Evolutionary conservation across 148 eudicot genomes (phyloP).

Genomic region (Chenopodium suecicum): DNA sequence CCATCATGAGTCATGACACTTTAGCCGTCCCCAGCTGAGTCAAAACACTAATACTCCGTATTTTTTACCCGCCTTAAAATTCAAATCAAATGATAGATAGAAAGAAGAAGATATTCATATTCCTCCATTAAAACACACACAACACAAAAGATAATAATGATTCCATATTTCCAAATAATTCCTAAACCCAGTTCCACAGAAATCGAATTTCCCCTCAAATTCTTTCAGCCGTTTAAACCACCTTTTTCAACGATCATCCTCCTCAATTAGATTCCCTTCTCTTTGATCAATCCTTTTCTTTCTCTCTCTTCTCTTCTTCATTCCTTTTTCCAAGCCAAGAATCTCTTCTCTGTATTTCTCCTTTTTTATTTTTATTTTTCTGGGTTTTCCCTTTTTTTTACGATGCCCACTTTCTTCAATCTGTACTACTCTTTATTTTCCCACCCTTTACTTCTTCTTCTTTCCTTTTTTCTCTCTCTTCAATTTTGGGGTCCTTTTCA

Average conservation of each 20-base stretch:
- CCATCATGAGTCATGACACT: neutral
- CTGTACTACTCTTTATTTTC: constrained; percentile 33
- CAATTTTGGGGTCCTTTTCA: constrained; percentile 63
- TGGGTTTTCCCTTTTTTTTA: constrained; percentile 17
- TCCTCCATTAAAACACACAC: constrained; percentile 9
- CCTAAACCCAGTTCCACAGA: constrained; percentile 23
- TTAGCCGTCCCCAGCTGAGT: neutral
- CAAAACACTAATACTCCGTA: no score
- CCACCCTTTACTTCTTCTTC: constrained; percentile 13
- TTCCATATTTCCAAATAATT: constrained; percentile 5
- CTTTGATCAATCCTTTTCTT: constrained; percentile 17
- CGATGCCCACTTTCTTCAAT: constrained; percentile 39
- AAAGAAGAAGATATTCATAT: constrained; percentile 12
- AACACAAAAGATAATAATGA: neutral
- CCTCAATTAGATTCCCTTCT: constrained; percentile 63
- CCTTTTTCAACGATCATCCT: constrained; percentile 31
- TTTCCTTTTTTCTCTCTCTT: constrained; percentile 14
- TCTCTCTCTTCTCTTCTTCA: constrained; percentile 31
- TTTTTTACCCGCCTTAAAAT: constrained; percentile 29
- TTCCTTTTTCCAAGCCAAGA: constrained; percentile 81
- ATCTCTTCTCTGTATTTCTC: constrained; percentile 36
- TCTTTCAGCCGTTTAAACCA: constrained; percentile 43
- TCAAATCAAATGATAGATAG: no score
- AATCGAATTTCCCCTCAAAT: constrained; percentile 20
- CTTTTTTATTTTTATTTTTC: neutral